A percentile compares a stretch with the other conserved stretches of the same genome.
These are phyloP conservation scores for Neurospora sp. DNA, from an alignment of 495 filamentous ascomycete genomes.

Conservation along the genomic window DNA sequence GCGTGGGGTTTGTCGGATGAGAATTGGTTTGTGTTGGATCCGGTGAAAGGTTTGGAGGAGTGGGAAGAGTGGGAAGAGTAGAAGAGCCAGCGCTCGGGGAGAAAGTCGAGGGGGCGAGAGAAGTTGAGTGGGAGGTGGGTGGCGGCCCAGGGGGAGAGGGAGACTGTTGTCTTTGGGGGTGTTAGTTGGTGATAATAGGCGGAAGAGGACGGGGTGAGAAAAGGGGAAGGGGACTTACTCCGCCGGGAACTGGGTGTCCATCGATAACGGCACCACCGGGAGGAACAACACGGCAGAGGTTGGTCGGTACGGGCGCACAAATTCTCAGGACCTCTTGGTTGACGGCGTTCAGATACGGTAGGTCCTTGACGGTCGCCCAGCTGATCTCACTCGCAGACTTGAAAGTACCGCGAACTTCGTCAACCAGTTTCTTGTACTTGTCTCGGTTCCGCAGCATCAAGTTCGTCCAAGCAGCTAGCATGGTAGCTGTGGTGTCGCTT, in stretches of 20 bases:
- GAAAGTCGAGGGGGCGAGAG: slow-evolving; percentile 24
- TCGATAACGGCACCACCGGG: slow-evolving; percentile 7
- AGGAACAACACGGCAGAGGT: slow-evolving; percentile 7
- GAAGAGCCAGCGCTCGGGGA: slow-evolving; percentile 38
- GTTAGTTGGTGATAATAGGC: not conserved
- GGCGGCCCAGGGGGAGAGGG: slow-evolving; percentile 12
- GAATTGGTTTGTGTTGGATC: slow-evolving; percentile 7
- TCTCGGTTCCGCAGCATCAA: slow-evolving; percentile 8
- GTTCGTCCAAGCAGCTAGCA: slow-evolving; percentile 8
- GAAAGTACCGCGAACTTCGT: slow-evolving; percentile 8
- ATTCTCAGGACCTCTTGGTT: slow-evolving; percentile 11
- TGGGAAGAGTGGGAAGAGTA: not conserved
- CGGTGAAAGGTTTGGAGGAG: not conserved
- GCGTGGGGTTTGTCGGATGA: slow-evolving; percentile 2
- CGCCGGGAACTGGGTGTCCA: slow-evolving; percentile 7
- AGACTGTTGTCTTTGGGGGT: slow-evolving; percentile 10
- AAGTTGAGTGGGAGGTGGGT: slow-evolving; percentile 19
- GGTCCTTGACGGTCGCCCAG: slow-evolving; percentile 6
- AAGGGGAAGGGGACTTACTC: not conserved
- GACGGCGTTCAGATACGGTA: slow-evolving; percentile 7
- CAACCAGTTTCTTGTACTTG: slow-evolving; percentile 3
- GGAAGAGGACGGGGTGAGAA: not conserved
- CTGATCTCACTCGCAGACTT: slow-evolving; percentile 7
- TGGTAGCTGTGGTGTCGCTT: slow-evolving; percentile 13
- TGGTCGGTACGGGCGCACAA: slow-evolving; percentile 4